Evolutionary conservation across 2,329 filamentous ascomycete genomes (phyloP), one percentile per base, ranked within the genome.

Genomic region (Diaporthe ampelina): DNA sequence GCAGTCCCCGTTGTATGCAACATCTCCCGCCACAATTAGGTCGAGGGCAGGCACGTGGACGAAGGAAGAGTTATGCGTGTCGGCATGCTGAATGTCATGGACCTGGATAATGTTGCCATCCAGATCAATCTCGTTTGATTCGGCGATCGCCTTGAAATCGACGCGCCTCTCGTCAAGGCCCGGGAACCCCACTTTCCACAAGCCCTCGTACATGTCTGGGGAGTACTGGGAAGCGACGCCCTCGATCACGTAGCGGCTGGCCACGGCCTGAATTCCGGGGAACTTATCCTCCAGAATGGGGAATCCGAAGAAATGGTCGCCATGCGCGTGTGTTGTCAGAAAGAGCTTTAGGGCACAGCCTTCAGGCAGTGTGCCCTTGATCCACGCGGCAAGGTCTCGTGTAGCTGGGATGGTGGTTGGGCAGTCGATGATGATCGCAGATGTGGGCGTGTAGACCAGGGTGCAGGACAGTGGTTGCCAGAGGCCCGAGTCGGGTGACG

Each of bases 241-340:
- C 52, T 43, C n/a, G 26, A 45, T n/a, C 7, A 70, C 67, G 26
- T 32, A 32, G 35, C 54, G 67, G 50, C 50, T 70, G 13, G 67
- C 67, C 50, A 58, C 67, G 15, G 67, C 67, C 5, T 29, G 35
- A 5, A 58, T 50, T 6, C 67, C 67, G 24, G 67, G 52, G 24
- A 70, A 70, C 9, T 35, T 17, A 13, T 70, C 67, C 35, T 70
- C 50, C 67, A 70, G 10, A 35, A 70, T 32, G 1, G 67, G 67
- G 40, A 70, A 70, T 10, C 67, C 67, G 54, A 70, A 70, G 35
- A 70, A 70, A 37, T 70, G 67, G 8, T 70, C 67, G n/a, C 67
- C 67, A 11, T 70, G 67, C 7, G 67, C 67, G 29, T 70, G 67
- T 6, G 50, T 70, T 10, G 48, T 29, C 35, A 70, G 24, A 24